Conservation (phyloP, 805 yeast genomes). For the Candida silvatica region DNA sequence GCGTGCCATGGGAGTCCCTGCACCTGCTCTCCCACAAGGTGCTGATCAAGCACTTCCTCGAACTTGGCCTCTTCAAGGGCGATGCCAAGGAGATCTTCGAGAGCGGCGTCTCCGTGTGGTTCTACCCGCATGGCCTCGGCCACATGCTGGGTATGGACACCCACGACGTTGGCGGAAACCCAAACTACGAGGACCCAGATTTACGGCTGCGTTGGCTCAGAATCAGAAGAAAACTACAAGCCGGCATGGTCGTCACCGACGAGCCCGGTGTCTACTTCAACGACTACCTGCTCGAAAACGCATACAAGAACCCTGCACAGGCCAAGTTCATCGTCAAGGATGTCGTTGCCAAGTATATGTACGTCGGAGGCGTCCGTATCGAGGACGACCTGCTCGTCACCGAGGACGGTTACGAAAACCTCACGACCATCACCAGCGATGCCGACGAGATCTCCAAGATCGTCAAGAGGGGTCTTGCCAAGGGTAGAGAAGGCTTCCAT, state of each 20-base stretch:
- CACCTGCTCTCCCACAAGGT: conserved; percentile 76
- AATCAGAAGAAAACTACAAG: conserved; percentile 60
- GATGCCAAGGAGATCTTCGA: conserved; percentile 57
- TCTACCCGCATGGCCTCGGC: conserved; percentile 95
- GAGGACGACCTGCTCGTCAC: conserved; percentile 90
- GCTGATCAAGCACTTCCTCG: conserved; percentile 59
- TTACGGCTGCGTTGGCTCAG: conserved; percentile 72
- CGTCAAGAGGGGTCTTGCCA: conserved; percentile 60
- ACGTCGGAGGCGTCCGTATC: conserved; percentile 94
- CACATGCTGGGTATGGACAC: conserved; percentile 92
- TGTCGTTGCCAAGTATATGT: conserved; percentile 68
- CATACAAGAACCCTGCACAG: conserved; percentile 41
- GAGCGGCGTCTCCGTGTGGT: conserved; percentile 64
- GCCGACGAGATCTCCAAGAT: conserved; percentile 75
- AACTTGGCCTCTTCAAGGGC: conserved; percentile 65
- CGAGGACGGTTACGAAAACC: conserved; percentile 64
- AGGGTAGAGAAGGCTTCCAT: conserved; percentile 60
- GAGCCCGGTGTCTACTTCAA: conserved; percentile 95
- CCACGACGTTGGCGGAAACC: conserved; percentile 88
- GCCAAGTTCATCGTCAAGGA: conserved; percentile 52
- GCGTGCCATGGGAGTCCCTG: conserved; percentile 76
- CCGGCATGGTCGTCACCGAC: conserved; percentile 83
- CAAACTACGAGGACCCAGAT: conserved; percentile 80
- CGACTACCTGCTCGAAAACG: conserved; percentile 65
- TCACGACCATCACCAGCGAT: conserved; percentile 79